A percentile compares a stretch with the other conserved stretches of the same genome.
Conservation (phyloP, 495 filamentous ascomycete genomes). For the Bombardia bombarda region DNA sequence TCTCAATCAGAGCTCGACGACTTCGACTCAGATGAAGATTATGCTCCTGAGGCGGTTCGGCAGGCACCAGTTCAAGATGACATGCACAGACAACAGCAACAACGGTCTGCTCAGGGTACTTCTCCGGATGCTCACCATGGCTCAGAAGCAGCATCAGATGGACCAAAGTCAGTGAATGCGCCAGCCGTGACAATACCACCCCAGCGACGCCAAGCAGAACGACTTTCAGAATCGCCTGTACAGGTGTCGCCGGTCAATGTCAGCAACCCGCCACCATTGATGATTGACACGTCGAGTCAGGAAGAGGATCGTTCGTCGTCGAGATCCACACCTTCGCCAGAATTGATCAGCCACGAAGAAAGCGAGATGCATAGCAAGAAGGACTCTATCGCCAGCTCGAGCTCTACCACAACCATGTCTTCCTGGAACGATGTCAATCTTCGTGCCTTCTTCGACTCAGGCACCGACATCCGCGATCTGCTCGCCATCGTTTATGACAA, state of each 20-base stretch:
- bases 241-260: conserved; percentile 53
- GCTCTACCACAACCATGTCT: conserved; percentile 31
- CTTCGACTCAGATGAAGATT: conserved; percentile 40
- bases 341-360: conserved; percentile 48
- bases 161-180: conserved; percentile 10
- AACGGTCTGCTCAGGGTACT: conserved; percentile 9
- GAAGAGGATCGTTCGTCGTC: conserved; percentile 55
- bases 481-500: conserved; percentile 89
- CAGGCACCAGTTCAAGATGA: conserved; percentile 9
- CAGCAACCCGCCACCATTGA: conserved; percentile 48
- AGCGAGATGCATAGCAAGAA: conserved; percentile 28
- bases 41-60: conserved; percentile 16
- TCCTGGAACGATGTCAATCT: conserved; percentile 83
- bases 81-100: conserved; percentile 2
- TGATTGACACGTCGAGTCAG: conserved; percentile 59
- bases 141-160: conserved; percentile 10
- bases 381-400: conserved; percentile 36
- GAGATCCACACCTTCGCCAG: conserved; percentile 60
- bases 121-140: conserved; percentile 32
- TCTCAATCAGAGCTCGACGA: conserved; percentile 42
- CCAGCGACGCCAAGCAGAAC: conserved; percentile 33
- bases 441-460: conserved; percentile 84
- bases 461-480: conserved; percentile 83
- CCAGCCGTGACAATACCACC: conserved; percentile 10
- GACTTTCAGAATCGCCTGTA: conserved; percentile 70